Conservation (phyloP, 2,329 filamentous ascomycete species). For the Pseudocercospora crystallina region DNA sequence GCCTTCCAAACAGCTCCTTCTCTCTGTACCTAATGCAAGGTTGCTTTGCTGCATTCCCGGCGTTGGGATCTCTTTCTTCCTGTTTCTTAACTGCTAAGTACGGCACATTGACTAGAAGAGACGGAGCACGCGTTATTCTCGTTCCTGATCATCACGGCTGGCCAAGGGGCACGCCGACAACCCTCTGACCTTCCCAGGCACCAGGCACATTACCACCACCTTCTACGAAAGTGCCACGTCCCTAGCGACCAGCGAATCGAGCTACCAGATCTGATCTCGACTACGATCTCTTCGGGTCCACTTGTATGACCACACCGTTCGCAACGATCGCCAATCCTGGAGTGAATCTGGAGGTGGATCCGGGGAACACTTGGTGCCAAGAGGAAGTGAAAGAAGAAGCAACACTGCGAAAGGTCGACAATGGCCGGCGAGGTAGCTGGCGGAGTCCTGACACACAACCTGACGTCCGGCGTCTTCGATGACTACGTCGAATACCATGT, state of each 20-base stretch:
- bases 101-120: too few species aligned
- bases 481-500: conserved; percentile 17
- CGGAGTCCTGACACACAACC: conserved; percentile 5
- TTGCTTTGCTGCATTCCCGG: conserved; percentile 1
- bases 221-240: too few species aligned
- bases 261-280: too few species aligned
- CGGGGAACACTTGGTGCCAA: not conserved
- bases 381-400: not conserved
- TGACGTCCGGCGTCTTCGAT: conserved; percentile 13
- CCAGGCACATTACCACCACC: too few species aligned
- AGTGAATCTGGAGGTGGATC: conserved; percentile 1
- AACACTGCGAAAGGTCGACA: not conserved
- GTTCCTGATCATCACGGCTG: too few species aligned
- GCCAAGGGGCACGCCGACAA: too few species aligned
- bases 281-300: too few species aligned
- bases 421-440: conserved; percentile 12
- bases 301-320: too few species aligned
- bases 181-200: too few species aligned
- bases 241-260: too few species aligned
- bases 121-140: too few species aligned
- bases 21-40: not conserved
- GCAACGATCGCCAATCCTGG: not conserved
- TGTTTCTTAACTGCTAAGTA: too few species aligned
- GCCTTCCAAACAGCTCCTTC: not conserved
- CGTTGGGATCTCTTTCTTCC: not conserved